Evolutionary conservation across 1,139 yeast species (phyloP).

Genomic region (Blastobotrys apis): DNA sequence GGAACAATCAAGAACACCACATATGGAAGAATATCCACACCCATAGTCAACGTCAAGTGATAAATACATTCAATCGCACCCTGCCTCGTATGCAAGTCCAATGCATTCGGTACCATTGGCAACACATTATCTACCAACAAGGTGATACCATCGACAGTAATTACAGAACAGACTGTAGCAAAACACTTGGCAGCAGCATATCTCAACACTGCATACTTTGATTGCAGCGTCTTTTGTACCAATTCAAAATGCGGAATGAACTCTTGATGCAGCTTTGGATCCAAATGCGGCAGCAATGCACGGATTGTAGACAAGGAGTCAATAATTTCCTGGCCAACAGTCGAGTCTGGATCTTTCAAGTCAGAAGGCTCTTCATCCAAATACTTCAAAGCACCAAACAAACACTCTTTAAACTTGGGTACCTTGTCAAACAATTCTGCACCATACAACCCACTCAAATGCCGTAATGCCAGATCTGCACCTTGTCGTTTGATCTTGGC

Average conservation of each 20-base stretch:
- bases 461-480: constrained; percentile 67
- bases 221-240: constrained; percentile 60
- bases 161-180: constrained; percentile 72
- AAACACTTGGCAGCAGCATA: constrained; percentile 89
- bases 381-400: constrained; percentile 59
- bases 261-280: constrained; percentile 45
- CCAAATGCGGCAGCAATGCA: constrained; percentile 65
- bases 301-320: constrained; percentile 83
- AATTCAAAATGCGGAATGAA: constrained; percentile 47
- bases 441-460: constrained; percentile 45
- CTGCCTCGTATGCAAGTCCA: constrained; percentile 73
- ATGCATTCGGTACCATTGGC: constrained; percentile 78
- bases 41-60: constrained; percentile 83
- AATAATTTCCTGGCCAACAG: constrained; percentile 72
- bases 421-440: constrained; percentile 52
- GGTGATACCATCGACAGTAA: constrained; percentile 72
- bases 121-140: constrained; percentile 71
- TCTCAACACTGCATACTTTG: constrained; percentile 73
- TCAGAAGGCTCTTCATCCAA: constrained; percentile 36
- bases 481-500: constrained; percentile 84
- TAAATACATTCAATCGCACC: constrained; percentile 92
- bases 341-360: constrained; percentile 43
- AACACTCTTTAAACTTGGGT: constrained; percentile 62
- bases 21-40: constrained; percentile 83
- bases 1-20: constrained; percentile 95